These are phyloP conservation scores for Pseudopyricularia cyperi DNA, from an alignment of 2,329 filamentous ascomycete genomes.

Conservation along the genomic window DNA sequence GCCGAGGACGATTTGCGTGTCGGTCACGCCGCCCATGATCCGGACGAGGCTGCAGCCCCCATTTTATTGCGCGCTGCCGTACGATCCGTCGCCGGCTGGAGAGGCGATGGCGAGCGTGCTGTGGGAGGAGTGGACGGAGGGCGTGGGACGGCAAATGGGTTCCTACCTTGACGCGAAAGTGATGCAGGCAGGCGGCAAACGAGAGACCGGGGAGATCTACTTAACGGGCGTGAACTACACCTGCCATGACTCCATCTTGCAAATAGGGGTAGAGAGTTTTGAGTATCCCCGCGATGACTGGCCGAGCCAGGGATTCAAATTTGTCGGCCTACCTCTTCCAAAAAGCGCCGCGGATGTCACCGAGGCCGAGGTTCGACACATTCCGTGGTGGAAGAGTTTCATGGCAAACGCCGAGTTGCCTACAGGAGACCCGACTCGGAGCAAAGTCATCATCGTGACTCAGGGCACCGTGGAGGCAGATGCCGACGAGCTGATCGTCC, in stretches of 20 bases:
- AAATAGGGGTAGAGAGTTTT: constrained; percentile 22
- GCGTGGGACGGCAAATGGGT: constrained; percentile 11
- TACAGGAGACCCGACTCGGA: constrained; percentile 3
- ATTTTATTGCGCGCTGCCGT: constrained; percentile 16
- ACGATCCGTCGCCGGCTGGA: constrained; percentile 15
- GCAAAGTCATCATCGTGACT: constrained; percentile 22
- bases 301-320: constrained; percentile 16
- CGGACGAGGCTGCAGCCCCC: constrained; percentile 21
- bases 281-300: constrained; percentile 24
- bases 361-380: neutral
- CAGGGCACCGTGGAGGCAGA: constrained; percentile 26
- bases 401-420: constrained; percentile 11
- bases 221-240: constrained; percentile 21
- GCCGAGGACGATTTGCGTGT: constrained; percentile 18
- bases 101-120: constrained; percentile 11
- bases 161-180: constrained; percentile 15
- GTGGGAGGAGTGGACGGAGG: constrained; percentile 17
- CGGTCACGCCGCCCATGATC: constrained; percentile 22
- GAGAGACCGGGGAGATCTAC: constrained; percentile 9
- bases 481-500: constrained; percentile 22
- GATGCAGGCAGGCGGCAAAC: constrained; percentile 14
- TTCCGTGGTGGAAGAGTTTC: constrained; percentile 21
- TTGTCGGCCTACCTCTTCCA: constrained; percentile 16
- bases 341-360: neutral
- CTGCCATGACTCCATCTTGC: constrained; percentile 19